Evolutionary conservation across 2,329 filamentous ascomycete species (phyloP), one percentile per base, ranked within the genome.

Genomic region (Trichoderma gracile): DNA sequence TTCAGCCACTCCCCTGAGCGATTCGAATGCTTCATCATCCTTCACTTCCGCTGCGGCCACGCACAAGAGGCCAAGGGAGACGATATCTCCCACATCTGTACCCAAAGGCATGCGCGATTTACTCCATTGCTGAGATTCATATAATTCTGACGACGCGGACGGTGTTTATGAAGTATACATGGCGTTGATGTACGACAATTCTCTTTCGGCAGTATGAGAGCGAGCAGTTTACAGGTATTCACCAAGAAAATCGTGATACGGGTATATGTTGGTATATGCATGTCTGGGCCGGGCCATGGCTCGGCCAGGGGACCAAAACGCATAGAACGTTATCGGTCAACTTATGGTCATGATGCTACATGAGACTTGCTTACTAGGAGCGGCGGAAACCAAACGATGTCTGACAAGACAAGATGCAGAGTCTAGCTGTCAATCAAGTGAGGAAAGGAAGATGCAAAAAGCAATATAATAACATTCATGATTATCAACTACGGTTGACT

Each of bases 61-160:
- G 14, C 30, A 12, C 33, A 38, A 38, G 33, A 38, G 33, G 33
- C 33, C 33, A 46, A 65, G 19, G 49, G 69, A 77, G 23, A 81
- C 80, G 6, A 80, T 82, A 43, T 81, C 80, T 27, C 79, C 81
- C 7, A 76, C 71, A 30, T 78, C 76, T 3, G 69, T 78, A 21
- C 81, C 81, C 5, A 73, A 72, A 17, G 75, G 74, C 33, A 77
- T 83, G 76, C 71, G 67, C 21, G 68, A 69, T n/a, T 66, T 82
- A 17, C 73, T 81, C 65, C 72, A 80, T 56, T 65, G 38, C 25
- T 62, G 25, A 62, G 30, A 3, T 38, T 14, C 7, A 2, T 38
- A 9, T 9, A 9, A 50, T 14, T 25, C 30, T 23, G 19, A 23
- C 25, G 19, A 64, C 43, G 47, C 65, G 33, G 12, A 65, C 33